Evolutionary conservation across 1,139 yeast species (phyloP).

Genomic region (Scheffersomyces quercinus): DNA sequence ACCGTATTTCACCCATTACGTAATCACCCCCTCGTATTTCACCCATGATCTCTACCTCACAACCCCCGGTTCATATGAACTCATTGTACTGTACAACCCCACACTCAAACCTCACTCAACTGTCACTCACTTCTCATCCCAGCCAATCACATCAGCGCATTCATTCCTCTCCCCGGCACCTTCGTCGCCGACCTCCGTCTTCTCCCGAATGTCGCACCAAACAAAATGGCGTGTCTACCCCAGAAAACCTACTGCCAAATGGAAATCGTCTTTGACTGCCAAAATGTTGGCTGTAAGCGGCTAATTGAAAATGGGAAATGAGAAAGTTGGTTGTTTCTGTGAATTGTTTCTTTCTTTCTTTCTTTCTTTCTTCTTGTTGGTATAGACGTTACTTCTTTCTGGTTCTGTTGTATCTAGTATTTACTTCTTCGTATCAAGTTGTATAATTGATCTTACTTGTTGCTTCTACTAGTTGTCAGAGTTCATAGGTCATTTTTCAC

Average conservation of each 20-base stretch:
- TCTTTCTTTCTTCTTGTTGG: too few relatives aligned
- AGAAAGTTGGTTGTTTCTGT: too few relatives aligned
- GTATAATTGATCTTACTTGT: not conserved
- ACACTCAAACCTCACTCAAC: not conserved
- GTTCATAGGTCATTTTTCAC: slow-evolving; percentile 1
- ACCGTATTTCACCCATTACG: too few relatives aligned
- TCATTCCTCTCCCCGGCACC: not conserved
- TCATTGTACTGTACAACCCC: too few relatives aligned
- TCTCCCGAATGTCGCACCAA: not conserved
- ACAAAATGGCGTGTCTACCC: not conserved
- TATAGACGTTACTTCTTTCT: too few relatives aligned
- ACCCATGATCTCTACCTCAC: too few relatives aligned
- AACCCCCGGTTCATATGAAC: not conserved
- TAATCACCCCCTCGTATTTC: too few relatives aligned
- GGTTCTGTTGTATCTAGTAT: too few relatives aligned
- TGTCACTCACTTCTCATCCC: slow-evolving; percentile 2
- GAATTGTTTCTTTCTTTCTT: too few relatives aligned
- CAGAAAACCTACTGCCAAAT: too few relatives aligned
- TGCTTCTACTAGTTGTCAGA: slow-evolving; percentile 5
- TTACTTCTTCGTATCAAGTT: too few relatives aligned
- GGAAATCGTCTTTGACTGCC: not conserved
- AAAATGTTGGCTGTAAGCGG: not conserved
- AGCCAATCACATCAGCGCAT: slow-evolving; percentile 15
- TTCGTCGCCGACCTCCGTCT: slow-evolving; percentile 5
- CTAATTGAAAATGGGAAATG: not conserved